Evolutionary conservation across 306 rosid species (phyloP).

Genomic region (Canavalia ensiformis): DNA sequence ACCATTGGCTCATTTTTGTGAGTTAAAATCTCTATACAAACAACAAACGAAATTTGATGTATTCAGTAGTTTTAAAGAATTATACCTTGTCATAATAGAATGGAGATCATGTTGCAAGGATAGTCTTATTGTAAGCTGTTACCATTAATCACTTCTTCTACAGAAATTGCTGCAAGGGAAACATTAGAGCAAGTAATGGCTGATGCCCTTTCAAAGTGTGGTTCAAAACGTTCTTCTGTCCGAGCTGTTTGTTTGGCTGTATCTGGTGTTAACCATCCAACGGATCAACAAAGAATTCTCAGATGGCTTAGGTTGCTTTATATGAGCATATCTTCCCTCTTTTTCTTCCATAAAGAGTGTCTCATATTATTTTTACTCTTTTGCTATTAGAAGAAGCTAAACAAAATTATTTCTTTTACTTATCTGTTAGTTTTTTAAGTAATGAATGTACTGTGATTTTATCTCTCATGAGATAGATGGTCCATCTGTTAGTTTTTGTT

Average conservation of each 20-base stretch:
- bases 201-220: slow-evolving; percentile 77
- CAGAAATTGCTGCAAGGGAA: slow-evolving; percentile 91
- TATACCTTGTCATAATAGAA: slow-evolving; percentile 38
- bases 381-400: slow-evolving; percentile 13
- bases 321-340: slow-evolving; percentile 31
- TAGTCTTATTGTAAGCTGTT: slow-evolving; percentile 39
- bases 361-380: slow-evolving; percentile 12
- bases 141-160: slow-evolving; percentile 44
- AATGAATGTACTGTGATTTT: background rate
- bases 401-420: background rate
- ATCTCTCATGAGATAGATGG: slow-evolving; percentile 16
- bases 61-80: slow-evolving; percentile 13
- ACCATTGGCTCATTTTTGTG: background rate
- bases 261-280: slow-evolving; percentile 92
- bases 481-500: slow-evolving; percentile 8
- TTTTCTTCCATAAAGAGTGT: slow-evolving; percentile 10
- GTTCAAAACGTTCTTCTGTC: slow-evolving; percentile 82
- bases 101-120: slow-evolving; percentile 21
- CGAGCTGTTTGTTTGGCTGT: slow-evolving; percentile 95
- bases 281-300: slow-evolving; percentile 82
- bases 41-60: background rate
- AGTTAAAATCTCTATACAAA: slow-evolving; percentile 6
- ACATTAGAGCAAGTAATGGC: slow-evolving; percentile 93
- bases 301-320: slow-evolving; percentile 81
- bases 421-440: slow-evolving; percentile 9